phyloP scores from a whole-genome alignment of 306 rosid genomes.

The Fagus sylvatica region DNA sequence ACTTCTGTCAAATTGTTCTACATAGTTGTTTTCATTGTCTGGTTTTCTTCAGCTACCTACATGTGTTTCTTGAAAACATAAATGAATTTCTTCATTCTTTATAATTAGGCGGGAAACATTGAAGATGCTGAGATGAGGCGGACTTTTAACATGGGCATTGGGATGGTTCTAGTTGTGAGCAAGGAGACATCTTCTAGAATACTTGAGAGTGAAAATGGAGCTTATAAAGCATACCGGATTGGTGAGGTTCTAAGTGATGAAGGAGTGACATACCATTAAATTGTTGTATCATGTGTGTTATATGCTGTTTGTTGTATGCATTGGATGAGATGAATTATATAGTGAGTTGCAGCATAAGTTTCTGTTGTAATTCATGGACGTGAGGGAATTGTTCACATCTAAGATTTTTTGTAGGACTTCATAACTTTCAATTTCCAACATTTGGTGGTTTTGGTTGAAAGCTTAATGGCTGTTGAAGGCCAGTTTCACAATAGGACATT shows the following conservation, averaged over 20 bases:
- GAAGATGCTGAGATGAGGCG: slow-evolving; percentile 79
- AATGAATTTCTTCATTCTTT: slow-evolving; percentile 1
- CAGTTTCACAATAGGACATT: not conserved
- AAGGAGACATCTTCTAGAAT: slow-evolving; percentile 50
- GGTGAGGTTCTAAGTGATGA: slow-evolving; percentile 65
- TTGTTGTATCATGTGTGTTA: not conserved
- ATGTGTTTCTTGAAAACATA: slow-evolving; percentile 3
- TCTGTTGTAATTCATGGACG: not conserved
- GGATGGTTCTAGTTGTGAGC: slow-evolving; percentile 85
- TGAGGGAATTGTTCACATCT: not conserved
- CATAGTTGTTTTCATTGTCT: not conserved
- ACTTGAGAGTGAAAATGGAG: slow-evolving; percentile 39
- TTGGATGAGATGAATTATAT: no score
- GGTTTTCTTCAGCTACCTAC: not conserved
- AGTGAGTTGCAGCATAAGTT: not conserved
- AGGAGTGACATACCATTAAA: slow-evolving; percentile 53
- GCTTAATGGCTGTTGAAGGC: not conserved
- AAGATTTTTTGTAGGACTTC: not conserved
- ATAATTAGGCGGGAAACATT: slow-evolving; percentile 64
- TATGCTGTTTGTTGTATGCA: no score
- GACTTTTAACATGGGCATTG: slow-evolving; percentile 86
- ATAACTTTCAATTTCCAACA: not conserved
- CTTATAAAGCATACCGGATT: slow-evolving; percentile 47
- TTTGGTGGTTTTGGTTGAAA: not conserved
- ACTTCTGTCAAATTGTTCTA: not conserved